Percentiles rank a stretch among this genome's conserved stretches.
These are phyloP conservation scores for Ophiostoma fasciatum DNA, from an alignment of 2,329 filamentous ascomycete genomes.

Conservation along the genomic window DNA sequence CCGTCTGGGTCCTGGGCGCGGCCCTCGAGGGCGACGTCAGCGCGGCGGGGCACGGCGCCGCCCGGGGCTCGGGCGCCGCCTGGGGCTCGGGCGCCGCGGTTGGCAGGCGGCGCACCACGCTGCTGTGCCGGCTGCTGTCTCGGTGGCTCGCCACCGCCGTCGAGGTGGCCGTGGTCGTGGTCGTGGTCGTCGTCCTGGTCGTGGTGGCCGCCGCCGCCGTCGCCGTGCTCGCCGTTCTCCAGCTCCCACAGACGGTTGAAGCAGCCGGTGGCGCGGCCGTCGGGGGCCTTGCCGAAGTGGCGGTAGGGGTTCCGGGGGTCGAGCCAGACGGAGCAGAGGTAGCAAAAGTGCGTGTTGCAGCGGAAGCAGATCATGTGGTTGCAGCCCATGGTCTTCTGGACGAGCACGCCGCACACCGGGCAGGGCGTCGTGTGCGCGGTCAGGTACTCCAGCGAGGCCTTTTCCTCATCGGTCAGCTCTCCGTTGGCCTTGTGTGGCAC, in stretches of 20 bases:
- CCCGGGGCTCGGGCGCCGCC: not conserved
- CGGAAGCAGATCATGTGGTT: constrained; percentile 94
- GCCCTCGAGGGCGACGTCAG: constrained; percentile 38
- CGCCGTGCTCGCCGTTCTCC: constrained; percentile 59
- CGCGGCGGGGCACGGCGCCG: constrained; percentile 5
- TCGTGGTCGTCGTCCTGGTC: constrained; percentile 10
- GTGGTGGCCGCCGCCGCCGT: constrained; percentile 26
- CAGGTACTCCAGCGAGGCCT: constrained; percentile 75
- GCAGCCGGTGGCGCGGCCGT: constrained; percentile 44
- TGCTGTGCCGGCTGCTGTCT: not conserved
- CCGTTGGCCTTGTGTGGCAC: constrained; percentile 48
- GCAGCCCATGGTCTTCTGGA: constrained; percentile 85
- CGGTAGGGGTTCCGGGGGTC: constrained; percentile 66
- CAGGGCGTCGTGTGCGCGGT: constrained; percentile 70
- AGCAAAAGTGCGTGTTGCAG: constrained; percentile 89
- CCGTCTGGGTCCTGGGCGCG: no score
- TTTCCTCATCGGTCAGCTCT: constrained; percentile 43
- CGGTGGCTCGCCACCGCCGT: not conserved
- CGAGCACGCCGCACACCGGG: constrained; percentile 71
- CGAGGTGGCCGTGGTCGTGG: constrained; percentile 13
- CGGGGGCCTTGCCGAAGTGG: constrained; percentile 62
- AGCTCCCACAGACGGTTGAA: constrained; percentile 84
- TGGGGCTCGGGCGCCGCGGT: no score
- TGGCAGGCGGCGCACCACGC: not conserved
- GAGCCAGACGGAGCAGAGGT: constrained; percentile 82